Conservation (phyloP, 140 eudicot species). For the Cichorium intybus region DNA sequence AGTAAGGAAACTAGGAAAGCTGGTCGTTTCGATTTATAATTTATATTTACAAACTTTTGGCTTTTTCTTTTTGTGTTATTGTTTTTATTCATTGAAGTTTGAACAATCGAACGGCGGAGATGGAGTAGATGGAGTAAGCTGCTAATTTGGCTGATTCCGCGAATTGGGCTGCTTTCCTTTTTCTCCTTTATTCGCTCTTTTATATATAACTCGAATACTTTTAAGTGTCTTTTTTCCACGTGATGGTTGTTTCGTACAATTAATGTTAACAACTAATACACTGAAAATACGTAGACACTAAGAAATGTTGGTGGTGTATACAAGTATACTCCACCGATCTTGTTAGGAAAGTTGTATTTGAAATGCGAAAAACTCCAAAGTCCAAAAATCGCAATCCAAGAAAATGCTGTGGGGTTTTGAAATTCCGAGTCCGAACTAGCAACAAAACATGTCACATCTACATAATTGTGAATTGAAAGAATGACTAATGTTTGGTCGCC, state of each 20-base stretch:
- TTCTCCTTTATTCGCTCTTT: neutral
- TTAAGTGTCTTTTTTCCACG: neutral
- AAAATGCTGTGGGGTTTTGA: too few species aligned
- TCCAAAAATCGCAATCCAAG: too few species aligned
- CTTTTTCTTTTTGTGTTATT: neutral
- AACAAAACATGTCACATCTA: too few species aligned
- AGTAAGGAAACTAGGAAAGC: conserved; percentile 1
- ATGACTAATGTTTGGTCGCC: too few species aligned
- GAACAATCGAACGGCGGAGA: neutral
- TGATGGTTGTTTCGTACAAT: neutral
- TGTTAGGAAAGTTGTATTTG: neutral
- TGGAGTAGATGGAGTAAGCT: neutral
- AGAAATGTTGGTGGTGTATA: neutral
- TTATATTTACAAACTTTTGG: neutral
- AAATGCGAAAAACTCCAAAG: neutral
- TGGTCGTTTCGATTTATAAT: neutral
- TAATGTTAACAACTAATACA: neutral
- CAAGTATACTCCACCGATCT: neutral
- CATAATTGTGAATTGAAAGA: too few species aligned
- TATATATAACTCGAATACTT: neutral
- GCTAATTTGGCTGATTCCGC: conserved; percentile 8
- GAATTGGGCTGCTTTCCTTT: neutral
- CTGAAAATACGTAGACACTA: neutral
- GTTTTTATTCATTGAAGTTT: neutral
- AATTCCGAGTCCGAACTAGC: too few species aligned